Percentiles rank a stretch among this genome's conserved stretches.
These are phyloP conservation scores for Artemisia argyi DNA, from an alignment of 129 eudicot genomes.

Conservation along the genomic window DNA sequence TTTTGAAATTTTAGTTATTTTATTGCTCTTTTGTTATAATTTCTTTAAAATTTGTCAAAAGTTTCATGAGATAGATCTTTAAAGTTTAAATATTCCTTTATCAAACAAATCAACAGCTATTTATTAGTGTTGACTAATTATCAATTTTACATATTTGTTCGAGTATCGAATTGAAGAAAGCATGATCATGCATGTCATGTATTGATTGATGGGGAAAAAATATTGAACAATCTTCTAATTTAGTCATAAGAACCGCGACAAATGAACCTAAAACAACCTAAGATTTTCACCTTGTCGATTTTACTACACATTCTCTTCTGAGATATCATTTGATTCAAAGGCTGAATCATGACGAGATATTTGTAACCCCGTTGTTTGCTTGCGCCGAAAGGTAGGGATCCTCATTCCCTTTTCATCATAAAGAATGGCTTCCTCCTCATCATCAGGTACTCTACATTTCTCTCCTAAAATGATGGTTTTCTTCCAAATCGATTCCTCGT, in stretches of 20 bases:
- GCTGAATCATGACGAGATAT: slow-evolving; percentile 28
- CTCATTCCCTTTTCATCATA: slow-evolving; percentile 36
- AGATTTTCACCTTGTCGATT: background rate
- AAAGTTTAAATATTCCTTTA: no score
- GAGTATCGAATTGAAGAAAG: no score
- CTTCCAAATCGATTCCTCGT: slow-evolving; percentile 63
- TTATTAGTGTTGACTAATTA: no score
- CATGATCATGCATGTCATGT: no score
- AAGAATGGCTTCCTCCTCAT: slow-evolving; percentile 36
- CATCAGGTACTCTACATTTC: slow-evolving; percentile 47
- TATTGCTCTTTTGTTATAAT: no score
- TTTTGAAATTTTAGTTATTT: no score
- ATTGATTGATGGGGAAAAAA: no score
- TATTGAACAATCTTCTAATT: no score
- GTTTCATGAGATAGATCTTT: no score
- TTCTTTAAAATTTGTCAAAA: no score
- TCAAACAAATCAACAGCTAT: no score
- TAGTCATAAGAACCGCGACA: background rate
- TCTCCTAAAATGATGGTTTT: slow-evolving; percentile 65
- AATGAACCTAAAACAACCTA: background rate
- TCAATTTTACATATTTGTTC: no score
- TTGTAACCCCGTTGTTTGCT: slow-evolving; percentile 9
- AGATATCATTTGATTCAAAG: background rate
- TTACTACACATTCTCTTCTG: slow-evolving; percentile 5
- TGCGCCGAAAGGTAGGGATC: slow-evolving; percentile 31